Base-by-base conservation (phyloP, 116 monocot genomes). In the Dioscorea cayenensis region DNA sequence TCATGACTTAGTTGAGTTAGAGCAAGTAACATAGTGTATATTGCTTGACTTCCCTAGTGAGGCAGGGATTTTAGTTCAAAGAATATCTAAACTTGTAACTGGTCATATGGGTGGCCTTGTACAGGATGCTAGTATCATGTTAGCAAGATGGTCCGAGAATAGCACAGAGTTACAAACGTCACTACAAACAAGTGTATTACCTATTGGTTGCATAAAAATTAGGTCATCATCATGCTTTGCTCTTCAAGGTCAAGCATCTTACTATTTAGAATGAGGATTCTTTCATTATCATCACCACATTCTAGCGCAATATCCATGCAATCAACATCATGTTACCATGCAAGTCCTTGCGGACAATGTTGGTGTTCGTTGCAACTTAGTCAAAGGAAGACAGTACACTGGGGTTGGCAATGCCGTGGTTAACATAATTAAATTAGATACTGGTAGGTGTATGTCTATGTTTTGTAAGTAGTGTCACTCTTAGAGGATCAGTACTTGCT, bases 301-400 rank as follows among this genome's bases (percentile, higher is more conserved):
- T 52, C 3, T 18, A 2, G 16, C 7, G 6, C 52, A 3, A 18
- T 5, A 7, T 21, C 25, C 25, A 25, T 25, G 25, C 25, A 25
- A 25, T 25, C 25, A 25, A 25, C 25, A 25, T 25, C 25, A 25
- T 25, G 25, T 25, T 25, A 25, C 18, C 3, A 19, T 82, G 71
- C 86, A 97, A 94, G 83, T 94, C 73, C 83, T 99, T 70, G 89
- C 99, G 21, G 99, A 99, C 81, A 85, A 85, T 73, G 85, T 94
- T 69, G 94, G 94, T n/a, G 82, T 99, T 74, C 84, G 87, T 62
- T 99, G 99, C 77, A 94, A 79, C 70, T 78, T 99, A 14, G 91
- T 99, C 28, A 99, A 91, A 79, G 94, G 99, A 75, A 99, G 89
- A 78, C 91, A 99, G 64, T 99, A 99, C 64, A 94, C 99, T 73